These are phyloP conservation scores for Saccharomycopsis capsularis DNA, from an alignment of 805 yeast species.

Conservation along the genomic window DNA sequence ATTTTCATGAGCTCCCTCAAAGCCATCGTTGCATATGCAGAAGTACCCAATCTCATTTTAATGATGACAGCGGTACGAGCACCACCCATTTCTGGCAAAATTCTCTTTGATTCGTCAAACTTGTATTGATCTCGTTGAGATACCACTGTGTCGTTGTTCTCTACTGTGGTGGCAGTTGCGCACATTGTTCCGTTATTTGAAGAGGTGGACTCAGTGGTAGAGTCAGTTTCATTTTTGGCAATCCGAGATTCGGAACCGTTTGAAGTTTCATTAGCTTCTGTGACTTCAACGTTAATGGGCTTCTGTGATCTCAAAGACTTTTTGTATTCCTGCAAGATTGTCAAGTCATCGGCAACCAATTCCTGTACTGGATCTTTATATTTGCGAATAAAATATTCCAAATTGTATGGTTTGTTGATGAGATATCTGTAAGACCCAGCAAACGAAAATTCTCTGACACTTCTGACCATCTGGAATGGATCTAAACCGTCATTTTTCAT, in stretches of 20 bases:
- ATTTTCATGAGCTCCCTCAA: slow-evolving; percentile 81
- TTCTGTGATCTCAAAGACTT: slow-evolving; percentile 21
- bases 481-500: slow-evolving; percentile 81
- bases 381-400: slow-evolving; percentile 55
- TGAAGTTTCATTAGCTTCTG: not conserved
- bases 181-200: too few species aligned
- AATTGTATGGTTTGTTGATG: slow-evolving; percentile 54
- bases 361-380: slow-evolving; percentile 64
- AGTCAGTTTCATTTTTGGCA: not conserved
- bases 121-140: slow-evolving; percentile 13
- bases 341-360: slow-evolving; percentile 72
- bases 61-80: slow-evolving; percentile 62
- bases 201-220: not conserved
- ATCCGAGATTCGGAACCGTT: not conserved
- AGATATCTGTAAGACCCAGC: slow-evolving; percentile 84
- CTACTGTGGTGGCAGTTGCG: not conserved
- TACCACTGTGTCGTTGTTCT: not conserved
- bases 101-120: slow-evolving; percentile 14
- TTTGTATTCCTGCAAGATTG: slow-evolving; percentile 35
- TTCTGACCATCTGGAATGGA: slow-evolving; percentile 78
- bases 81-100: slow-evolving; percentile 31
- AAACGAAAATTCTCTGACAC: slow-evolving; percentile 80
- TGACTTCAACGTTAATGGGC: too few species aligned
- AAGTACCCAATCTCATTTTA: slow-evolving; percentile 69
- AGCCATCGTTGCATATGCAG: slow-evolving; percentile 97